Conservation (phyloP, 2,329 filamentous ascomycete genomes). For the Paraphoma chrysanthemicola region DNA sequence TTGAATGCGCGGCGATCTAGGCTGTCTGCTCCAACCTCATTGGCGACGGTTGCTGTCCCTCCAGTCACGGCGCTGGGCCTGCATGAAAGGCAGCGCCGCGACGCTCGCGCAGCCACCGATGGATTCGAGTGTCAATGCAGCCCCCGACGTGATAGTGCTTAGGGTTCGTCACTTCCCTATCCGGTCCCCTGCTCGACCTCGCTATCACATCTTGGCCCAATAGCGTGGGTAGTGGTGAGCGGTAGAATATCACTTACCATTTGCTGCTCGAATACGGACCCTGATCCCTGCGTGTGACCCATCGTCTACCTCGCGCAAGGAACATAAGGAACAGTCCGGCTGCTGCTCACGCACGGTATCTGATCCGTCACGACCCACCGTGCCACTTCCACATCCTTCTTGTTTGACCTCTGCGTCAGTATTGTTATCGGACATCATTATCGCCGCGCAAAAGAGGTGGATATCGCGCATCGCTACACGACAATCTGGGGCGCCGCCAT, state of each 20-base stretch:
- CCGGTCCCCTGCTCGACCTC: slow-evolving; percentile 31
- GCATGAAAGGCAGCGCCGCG: slow-evolving; percentile 26
- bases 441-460: slow-evolving; percentile 26
- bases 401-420: slow-evolving; percentile 7
- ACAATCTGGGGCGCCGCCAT: slow-evolving; percentile 28
- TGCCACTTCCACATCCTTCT: slow-evolving; percentile 7
- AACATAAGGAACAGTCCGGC: slow-evolving; percentile 42
- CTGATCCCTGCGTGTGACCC: slow-evolving; percentile 41
- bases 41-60: slow-evolving; percentile 25
- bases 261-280: slow-evolving; percentile 41
- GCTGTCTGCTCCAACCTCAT: slow-evolving; percentile 28
- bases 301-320: slow-evolving; percentile 34
- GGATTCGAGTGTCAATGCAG: slow-evolving; percentile 28
- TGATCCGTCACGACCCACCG: slow-evolving; percentile 17
- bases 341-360: slow-evolving; percentile 37
- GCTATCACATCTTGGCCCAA: slow-evolving; percentile 50
- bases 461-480: slow-evolving; percentile 29
- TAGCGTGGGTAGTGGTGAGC: slow-evolving; percentile 42
- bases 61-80: slow-evolving; percentile 36
- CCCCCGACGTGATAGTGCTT: slow-evolving; percentile 34
- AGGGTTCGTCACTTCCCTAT: slow-evolving; percentile 31
- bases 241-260: slow-evolving; percentile 45
- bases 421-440: slow-evolving; percentile 16
- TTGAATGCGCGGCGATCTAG: slow-evolving; percentile 23
- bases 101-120: slow-evolving; percentile 20